Conservation (phyloP, 2,329 filamentous ascomycete genomes). For the Dothistroma septosporum region DNA sequence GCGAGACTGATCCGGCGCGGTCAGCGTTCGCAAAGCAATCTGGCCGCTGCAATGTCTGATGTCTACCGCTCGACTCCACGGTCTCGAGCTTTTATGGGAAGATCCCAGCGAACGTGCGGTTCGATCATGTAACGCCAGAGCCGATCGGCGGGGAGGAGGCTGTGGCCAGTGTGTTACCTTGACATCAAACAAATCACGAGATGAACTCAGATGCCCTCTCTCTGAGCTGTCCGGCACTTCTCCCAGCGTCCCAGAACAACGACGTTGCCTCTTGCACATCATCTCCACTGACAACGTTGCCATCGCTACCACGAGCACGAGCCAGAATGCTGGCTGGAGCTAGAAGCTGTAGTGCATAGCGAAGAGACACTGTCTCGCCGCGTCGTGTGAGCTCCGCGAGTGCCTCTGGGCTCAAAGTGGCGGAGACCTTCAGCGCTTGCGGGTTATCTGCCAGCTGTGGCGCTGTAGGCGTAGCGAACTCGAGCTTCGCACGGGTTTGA, state of each 20-base stretch:
- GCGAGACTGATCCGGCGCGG: too few relatives aligned
- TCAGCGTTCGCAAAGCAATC: too few relatives aligned
- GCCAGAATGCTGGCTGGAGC: slow-evolving; percentile 88
- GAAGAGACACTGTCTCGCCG: slow-evolving; percentile 81
- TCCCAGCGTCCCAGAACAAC: slow-evolving; percentile 47
- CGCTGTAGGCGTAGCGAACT: slow-evolving; percentile 35
- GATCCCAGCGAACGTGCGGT: too few relatives aligned
- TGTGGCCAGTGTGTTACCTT: not conserved
- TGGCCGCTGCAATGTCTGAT: too few relatives aligned
- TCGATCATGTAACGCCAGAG: too few relatives aligned
- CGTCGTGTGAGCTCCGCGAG: slow-evolving; percentile 82
- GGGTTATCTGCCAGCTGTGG: slow-evolving; percentile 32
- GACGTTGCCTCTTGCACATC: slow-evolving; percentile 53
- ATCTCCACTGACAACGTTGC: slow-evolving; percentile 44
- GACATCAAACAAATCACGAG: slow-evolving; percentile 31
- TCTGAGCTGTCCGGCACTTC: slow-evolving; percentile 41
- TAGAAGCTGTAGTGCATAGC: slow-evolving; percentile 89
- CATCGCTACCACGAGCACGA: slow-evolving; percentile 54
- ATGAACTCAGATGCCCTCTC: slow-evolving; percentile 34
- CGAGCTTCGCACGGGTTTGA: slow-evolving; percentile 62
- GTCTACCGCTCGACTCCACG: too few relatives aligned
- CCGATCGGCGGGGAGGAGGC: not conserved
- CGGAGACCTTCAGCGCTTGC: slow-evolving; percentile 64
- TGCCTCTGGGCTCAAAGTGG: slow-evolving; percentile 74
- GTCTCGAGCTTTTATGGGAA: too few relatives aligned